These are phyloP conservation scores for Ceratocystis papillata DNA, from an alignment of 2,329 filamentous ascomycete species.

Conservation along the genomic window DNA sequence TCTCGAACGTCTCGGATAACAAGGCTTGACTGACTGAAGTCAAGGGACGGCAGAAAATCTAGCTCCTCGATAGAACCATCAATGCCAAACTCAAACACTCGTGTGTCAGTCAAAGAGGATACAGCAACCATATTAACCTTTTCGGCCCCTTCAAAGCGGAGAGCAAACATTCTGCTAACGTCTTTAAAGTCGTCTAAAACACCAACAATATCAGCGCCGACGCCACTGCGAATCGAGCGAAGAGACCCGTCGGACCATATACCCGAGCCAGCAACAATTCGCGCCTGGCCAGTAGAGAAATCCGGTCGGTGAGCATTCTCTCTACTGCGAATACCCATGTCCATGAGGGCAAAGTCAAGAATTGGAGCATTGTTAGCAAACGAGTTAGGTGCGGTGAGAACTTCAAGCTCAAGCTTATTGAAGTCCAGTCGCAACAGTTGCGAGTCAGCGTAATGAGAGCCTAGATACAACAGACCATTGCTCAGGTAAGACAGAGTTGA, in stretches of 20 bases:
- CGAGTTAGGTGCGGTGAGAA: slow-evolving; percentile 58
- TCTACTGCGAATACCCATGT: slow-evolving; percentile 63
- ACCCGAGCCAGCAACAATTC: slow-evolving; percentile 86
- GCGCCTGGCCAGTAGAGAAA: slow-evolving; percentile 88
- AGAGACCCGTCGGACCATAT: slow-evolving; percentile 81
- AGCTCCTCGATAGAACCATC: slow-evolving; percentile 79
- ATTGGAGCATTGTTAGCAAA: slow-evolving; percentile 73
- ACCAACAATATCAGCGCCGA: slow-evolving; percentile 80
- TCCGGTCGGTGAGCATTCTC: slow-evolving; percentile 62
- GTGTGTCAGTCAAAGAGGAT: slow-evolving; percentile 72
- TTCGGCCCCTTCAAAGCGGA: slow-evolving; percentile 42
- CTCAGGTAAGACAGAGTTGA: slow-evolving; percentile 69
- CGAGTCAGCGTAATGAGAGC: slow-evolving; percentile 85
- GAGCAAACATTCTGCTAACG: slow-evolving; percentile 60
- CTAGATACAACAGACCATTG: slow-evolving; percentile 65
- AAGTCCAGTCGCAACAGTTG: slow-evolving; percentile 58
- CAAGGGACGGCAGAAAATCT: slow-evolving; percentile 60
- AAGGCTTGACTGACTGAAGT: slow-evolving; percentile 60
- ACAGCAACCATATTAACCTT: slow-evolving; percentile 62
- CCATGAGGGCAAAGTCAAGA: slow-evolving; percentile 90
- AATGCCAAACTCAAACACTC: slow-evolving; percentile 64
- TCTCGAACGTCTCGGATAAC: slow-evolving; percentile 38
- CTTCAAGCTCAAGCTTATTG: slow-evolving; percentile 40
- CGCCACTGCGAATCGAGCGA: slow-evolving; percentile 82
- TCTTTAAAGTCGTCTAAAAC: slow-evolving; percentile 68